phyloP scores from a whole-genome alignment of 176 grass and related monocot species.

The Bothriochloa decipiens region DNA sequence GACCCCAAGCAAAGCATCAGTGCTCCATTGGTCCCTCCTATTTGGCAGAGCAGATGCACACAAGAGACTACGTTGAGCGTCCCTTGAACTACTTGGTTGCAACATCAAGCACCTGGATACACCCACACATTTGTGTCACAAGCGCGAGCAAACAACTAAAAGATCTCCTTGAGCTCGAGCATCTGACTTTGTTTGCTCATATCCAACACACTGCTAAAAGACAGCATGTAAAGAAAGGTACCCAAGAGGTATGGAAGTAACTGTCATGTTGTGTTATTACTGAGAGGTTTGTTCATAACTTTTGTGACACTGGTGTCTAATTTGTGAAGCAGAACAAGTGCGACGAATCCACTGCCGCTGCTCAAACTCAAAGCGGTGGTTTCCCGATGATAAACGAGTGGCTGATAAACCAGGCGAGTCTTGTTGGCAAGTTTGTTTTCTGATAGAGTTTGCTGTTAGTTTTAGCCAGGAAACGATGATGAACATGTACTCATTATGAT shows the following conservation, averaged over 20 bases:
- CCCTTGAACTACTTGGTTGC: background rate
- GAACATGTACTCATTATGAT: background rate
- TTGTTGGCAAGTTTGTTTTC: background rate
- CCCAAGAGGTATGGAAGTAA: constrained; percentile 12
- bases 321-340: constrained; percentile 19
- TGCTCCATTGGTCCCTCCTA: background rate
- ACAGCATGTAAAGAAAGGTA: background rate
- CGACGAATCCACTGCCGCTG: background rate
- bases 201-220: background rate
- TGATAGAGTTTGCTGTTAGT: background rate
- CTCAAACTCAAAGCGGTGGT: background rate
- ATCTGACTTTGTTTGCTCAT: background rate
- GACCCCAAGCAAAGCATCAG: constrained; percentile 3
- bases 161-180: constrained; percentile 12
- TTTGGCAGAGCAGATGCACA: background rate
- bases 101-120: constrained; percentile 29
- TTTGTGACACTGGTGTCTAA: background rate
- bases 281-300: background rate
- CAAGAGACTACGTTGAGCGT: background rate
- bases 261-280: background rate
- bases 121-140: constrained; percentile 49
- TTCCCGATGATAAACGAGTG: constrained; percentile 20
- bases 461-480: background rate
- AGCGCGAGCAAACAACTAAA: constrained; percentile 42
- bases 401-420: constrained; percentile 50